phyloP scores from a whole-genome alignment of 139 green algal genomes.

The Deuterostichococcus epilithicus region DNA sequence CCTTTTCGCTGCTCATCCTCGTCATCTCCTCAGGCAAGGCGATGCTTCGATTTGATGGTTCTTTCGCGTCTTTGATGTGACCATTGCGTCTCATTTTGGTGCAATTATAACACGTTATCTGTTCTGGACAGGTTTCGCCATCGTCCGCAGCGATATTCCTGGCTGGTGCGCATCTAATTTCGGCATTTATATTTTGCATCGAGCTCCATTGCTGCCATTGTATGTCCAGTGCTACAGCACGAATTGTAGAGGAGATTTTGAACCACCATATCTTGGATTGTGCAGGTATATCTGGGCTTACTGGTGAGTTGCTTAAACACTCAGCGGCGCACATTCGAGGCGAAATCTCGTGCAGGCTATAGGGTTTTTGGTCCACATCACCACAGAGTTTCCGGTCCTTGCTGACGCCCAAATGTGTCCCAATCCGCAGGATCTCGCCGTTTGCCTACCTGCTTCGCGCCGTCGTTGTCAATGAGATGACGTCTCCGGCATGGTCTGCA shows the following conservation, averaged over 20 bases:
- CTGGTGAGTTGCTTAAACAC: no score
- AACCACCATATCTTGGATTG: not conserved
- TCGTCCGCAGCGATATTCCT: constrained; percentile 46
- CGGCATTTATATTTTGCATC: no score
- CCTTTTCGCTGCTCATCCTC: constrained; percentile 41
- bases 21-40: constrained; percentile 62
- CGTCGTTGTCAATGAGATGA: constrained; percentile 65
- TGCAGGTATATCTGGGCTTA: not conserved
- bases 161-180: constrained; percentile 3
- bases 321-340: no score
- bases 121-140: no score
- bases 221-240: no score
- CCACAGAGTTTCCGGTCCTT: not conserved
- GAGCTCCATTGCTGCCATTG: no score
- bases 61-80: no score
- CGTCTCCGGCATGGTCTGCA: constrained; percentile 31
- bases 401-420: not conserved
- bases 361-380: no score
- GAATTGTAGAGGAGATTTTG: not conserved
- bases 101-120: no score
- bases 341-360: no score
- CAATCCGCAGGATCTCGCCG: constrained; percentile 42
- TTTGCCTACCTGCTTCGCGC: constrained; percentile 55
- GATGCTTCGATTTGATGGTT: no score
- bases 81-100: no score